These are phyloP conservation scores for Isoetes taiwanensis DNA, from an alignment of 75 land plant species.

Conservation along the genomic window DNA sequence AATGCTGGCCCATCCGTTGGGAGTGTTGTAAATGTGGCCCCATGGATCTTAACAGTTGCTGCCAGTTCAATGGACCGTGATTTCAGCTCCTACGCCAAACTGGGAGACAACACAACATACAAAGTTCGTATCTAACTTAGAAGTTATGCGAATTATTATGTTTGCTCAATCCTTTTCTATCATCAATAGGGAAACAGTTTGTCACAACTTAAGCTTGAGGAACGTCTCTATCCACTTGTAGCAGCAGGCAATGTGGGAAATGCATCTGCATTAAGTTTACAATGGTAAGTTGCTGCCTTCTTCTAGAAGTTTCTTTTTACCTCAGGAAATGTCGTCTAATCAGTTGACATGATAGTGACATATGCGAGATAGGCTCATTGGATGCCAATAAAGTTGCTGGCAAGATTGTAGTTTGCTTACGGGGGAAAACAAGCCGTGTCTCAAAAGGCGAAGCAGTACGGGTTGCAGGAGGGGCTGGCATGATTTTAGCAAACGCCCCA, in stretches of 20 bases:
- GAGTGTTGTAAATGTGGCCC: constrained; percentile 12
- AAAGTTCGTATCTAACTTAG: neutral
- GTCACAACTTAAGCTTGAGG: constrained; percentile 2
- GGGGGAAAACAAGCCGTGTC: no score
- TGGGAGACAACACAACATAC: constrained; percentile 12
- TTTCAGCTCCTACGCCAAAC: constrained; percentile 1
- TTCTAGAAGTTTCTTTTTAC: no score
- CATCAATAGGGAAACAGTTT: constrained; percentile 7
- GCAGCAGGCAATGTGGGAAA: neutral
- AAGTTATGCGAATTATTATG: no score
- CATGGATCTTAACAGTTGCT: constrained; percentile 21
- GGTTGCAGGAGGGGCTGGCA: constrained; percentile 52
- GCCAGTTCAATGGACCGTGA: constrained; percentile 13
- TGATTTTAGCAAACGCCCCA: constrained; percentile 34
- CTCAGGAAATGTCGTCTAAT: no score
- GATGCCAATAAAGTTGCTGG: neutral
- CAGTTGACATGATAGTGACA: no score
- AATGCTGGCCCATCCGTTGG: constrained; percentile 13
- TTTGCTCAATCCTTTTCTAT: no score
- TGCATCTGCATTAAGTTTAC: neutral
- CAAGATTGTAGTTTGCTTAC: constrained; percentile 3
- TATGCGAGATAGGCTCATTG: neutral
- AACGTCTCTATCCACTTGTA: constrained; percentile 1
- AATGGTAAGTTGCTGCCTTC: neutral
- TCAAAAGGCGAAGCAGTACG: constrained; percentile 47